phyloP scores from a whole-genome alignment of 208 protist species.

The Trichomonas vaginalis region DNA sequence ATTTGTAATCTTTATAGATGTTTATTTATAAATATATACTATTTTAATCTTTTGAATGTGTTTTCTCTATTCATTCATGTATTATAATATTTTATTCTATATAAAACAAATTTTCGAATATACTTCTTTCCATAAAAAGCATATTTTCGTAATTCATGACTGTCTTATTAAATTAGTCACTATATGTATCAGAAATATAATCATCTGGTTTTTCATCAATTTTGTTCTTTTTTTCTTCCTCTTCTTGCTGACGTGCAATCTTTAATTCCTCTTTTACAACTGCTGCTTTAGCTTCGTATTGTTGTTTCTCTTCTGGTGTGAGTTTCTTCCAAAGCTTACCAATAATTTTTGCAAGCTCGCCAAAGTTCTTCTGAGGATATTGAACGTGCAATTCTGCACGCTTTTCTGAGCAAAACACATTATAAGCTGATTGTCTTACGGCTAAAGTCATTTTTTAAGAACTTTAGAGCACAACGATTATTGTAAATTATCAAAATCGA shows the following conservation, averaged over 20 bases:
- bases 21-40: background rate
- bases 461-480: too few relatives aligned
- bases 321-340: background rate
- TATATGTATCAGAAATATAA: background rate
- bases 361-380: background rate
- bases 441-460: too few relatives aligned
- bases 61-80: background rate
- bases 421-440: background rate
- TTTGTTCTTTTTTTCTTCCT: background rate
- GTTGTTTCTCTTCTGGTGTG: background rate
- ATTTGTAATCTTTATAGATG: background rate
- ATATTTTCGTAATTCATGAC: background rate
- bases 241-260: background rate
- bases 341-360: background rate
- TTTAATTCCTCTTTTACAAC: background rate
- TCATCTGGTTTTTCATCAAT: background rate
- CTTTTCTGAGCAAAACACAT: background rate
- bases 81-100: background rate
- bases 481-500: background rate
- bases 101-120: background rate
- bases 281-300: background rate
- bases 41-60: background rate
- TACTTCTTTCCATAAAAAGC: background rate
- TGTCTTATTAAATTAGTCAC: background rate
- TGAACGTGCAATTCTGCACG: background rate